Evolutionary conservation across 1,284 basidiomycete genomes (phyloP).

Genomic region (Pseudozyma flocculosa): DNA sequence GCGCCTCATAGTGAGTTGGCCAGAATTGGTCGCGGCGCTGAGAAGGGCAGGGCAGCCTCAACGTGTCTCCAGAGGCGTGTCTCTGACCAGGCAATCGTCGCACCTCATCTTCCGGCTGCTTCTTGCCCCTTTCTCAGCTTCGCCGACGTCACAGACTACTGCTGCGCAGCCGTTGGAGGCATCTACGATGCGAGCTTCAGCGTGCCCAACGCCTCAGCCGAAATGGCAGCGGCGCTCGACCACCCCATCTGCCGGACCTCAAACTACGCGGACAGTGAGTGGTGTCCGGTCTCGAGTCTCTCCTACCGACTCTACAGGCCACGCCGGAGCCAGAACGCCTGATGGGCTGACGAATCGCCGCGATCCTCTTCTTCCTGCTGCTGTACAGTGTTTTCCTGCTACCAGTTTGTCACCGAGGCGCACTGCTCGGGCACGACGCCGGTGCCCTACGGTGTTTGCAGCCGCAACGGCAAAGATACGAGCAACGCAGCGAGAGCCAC

Average conservation of each 20-base stretch:
- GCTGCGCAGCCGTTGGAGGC: constrained; percentile 44
- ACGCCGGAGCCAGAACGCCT: no score
- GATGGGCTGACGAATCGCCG: no score
- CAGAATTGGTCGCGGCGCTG: no score
- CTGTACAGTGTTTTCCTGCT: constrained; percentile 33
- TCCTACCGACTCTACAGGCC: no score
- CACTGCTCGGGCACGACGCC: constrained; percentile 29
- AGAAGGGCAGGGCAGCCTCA: no score
- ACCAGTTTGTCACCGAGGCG: constrained; percentile 35
- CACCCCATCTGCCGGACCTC: constrained; percentile 33
- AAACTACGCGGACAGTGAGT: constrained; percentile 42
- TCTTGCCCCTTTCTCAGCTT: constrained; percentile 10
- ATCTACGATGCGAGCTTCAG: constrained; percentile 23
- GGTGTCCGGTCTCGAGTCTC: no score
- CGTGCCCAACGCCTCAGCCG: constrained; percentile 16
- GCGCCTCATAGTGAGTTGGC: constrained; percentile 23
- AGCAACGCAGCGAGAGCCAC: constrained; percentile 1
- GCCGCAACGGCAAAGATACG: constrained; percentile 23
- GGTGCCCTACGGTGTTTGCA: constrained; percentile 35
- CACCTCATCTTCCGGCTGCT: neutral
- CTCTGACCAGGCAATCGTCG: no score
- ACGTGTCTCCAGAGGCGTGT: no score
- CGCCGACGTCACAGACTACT: constrained; percentile 43
- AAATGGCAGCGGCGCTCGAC: constrained; percentile 21
- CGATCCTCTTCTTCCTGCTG: neutral